phyloP scores from a whole-genome alignment of 345 rosid genomes.

The Eucalyptus sp. region DNA sequence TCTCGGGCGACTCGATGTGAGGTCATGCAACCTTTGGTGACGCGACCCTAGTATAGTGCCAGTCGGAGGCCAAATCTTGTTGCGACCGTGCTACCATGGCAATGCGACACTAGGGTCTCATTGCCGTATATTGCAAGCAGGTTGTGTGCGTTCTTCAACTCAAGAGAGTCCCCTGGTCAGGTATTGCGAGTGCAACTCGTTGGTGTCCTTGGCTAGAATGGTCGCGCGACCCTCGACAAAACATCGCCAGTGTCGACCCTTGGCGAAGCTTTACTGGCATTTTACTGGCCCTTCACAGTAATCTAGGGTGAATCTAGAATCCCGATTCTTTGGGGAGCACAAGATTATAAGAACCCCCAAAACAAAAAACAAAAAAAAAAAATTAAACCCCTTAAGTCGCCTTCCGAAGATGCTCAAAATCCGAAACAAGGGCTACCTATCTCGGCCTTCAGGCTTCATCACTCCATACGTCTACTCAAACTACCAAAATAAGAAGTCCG shows the following conservation, averaged over 20 bases:
- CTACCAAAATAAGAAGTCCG: too few species aligned
- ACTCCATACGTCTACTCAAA: neutral
- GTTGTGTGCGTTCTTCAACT: neutral
- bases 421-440: neutral
- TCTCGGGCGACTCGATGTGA: neutral
- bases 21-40: accelerated
- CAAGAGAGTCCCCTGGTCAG: neutral
- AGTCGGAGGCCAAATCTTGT: neutral
- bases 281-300: neutral
- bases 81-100: neutral
- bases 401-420: neutral
- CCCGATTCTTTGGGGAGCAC: neutral
- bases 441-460: neutral
- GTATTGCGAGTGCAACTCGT: neutral
- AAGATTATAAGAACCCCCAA: neutral
- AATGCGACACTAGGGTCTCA: neutral
- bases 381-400: neutral
- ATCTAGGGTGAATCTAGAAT: neutral
- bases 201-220: neutral
- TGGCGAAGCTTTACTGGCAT: neutral
- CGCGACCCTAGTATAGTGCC: neutral
- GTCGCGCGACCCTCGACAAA: neutral
- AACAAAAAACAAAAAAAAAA: neutral
- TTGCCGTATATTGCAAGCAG: neutral
- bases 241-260: neutral